phyloP scores from a whole-genome alignment of 2,329 filamentous ascomycete species.

The Nemania sp. region DNA sequence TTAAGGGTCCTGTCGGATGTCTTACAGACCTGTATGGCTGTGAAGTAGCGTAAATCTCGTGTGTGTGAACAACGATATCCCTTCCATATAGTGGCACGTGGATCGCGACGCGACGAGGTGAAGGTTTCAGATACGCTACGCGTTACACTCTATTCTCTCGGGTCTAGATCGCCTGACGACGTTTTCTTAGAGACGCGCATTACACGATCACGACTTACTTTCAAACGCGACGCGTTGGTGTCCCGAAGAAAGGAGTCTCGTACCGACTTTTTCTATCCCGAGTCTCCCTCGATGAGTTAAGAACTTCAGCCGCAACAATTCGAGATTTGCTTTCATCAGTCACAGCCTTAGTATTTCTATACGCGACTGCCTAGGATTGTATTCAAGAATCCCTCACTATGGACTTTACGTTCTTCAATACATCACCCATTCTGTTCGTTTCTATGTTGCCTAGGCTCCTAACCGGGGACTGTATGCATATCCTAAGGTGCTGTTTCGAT shows the following conservation, averaged over 20 bases:
- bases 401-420: no score
- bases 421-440: no score
- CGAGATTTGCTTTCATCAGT: no score
- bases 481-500: no score
- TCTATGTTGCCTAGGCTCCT: no score
- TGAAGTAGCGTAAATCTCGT: background rate
- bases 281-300: background rate
- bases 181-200: background rate
- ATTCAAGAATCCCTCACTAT: background rate
- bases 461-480: no score
- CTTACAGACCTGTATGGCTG: background rate
- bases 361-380: no score
- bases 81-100: background rate
- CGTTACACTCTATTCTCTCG: background rate
- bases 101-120: conserved; percentile 1
- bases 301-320: background rate
- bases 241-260: background rate
- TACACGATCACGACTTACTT: background rate
- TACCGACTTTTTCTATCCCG: background rate
- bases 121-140: conserved; percentile 1
- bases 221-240: background rate
- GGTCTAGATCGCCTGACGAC: background rate
- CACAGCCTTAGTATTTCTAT: background rate
- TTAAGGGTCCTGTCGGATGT: background rate
- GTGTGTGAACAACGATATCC: background rate